Evolutionary conservation across 805 yeast genomes (phyloP), one percentile per base, ranked within the genome.

Genomic region (Kazachstania taianensis): DNA sequence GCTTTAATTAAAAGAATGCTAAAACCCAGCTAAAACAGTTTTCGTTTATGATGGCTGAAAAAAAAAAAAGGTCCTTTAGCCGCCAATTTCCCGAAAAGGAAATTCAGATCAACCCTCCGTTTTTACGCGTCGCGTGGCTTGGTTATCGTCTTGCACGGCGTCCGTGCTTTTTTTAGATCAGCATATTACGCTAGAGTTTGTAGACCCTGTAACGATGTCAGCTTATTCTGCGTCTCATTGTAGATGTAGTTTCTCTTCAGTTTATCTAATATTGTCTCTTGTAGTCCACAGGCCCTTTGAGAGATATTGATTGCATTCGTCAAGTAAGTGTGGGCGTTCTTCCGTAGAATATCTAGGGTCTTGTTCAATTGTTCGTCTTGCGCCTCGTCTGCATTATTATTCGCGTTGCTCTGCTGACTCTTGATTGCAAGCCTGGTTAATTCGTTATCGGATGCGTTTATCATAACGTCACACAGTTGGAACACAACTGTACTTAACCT

Each of bases 211-310:
- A n/a, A 52, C 40, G 16, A 55, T 40, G 14, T 36, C 36, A n/a
- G n/a, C n/a, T n/a, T n/a, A n/a, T n/a, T n/a, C 12, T 28, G 29
- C 5, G 57, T 52, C 36, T 55, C 55, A 9, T 41, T 36, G 37
- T 38, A 52, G 10, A 52, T 45, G 33, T 49, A 52, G 35, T 55
- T 55, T 20, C 61, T 40, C 32, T 48, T 49, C 32, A 55, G 39
- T 28, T 52, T 53, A 38, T 55, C 59, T 0, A 48, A 44, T 8
- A 55, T 44, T 25, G 43, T 45, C 33, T 55, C 61, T 37, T 50
- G 49, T 19, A 55, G 31, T 4, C 61, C 61, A 37, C 59, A 54
- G 7, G 57, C 41, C 31, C 36, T 36, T 29, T 52, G 44, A 2
- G 59, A 46, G n/a, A 51, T 50, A 19, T 34, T 42, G 7, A 35